Base-by-base conservation (phyloP, 1,139 yeast genomes). In the Taphrina populina region DNA sequence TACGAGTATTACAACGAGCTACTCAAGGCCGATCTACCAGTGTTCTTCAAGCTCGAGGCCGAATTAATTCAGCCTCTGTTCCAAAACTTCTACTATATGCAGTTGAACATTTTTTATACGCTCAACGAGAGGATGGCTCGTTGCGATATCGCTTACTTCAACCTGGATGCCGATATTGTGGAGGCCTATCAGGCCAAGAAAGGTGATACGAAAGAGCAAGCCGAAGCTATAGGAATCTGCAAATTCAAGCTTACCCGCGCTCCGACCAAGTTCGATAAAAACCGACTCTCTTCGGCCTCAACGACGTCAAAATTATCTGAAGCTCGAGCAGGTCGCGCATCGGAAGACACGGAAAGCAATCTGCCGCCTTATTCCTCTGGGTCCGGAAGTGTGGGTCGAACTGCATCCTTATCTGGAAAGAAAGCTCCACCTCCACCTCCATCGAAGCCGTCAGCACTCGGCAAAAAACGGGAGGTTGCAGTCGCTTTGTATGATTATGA, bases 1-100 rank as follows among this genome's bases (percentile, higher is more conserved):
- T 94, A 81, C 71, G 95, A 92, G 69, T 92, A 92, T 73, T 94
- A 85, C 73, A 92, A 94, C 71, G 95, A 92, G 60, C 80, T 92
- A 87, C 76, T 94, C 71, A 92, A 90, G 73, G 80, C 76, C 35
- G 97, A 92, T 69, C 76, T 92, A 62, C 98, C 98, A 17, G 73
- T 84, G 51, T 75, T 92, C 68, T 92, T 92, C 70, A 81, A 80
- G 65, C 76, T 92, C 72, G 96, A 92, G 71, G 85, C 88, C 7
- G 95, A 88, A 65, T 88, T 92, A 69, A 90, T 92, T 68, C 83
- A 81, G 66, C 98, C 98, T 10, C 75, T 92, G 66, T 94, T 92
- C 73, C 95, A 90, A 64, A 83, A 94, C 59, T 83, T 92, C 70
- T 92, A 92, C 73, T 92, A 83, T 76, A 92, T 94, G 97, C 99